Conservation (phyloP, 179 eudicot species). For the Sideroxylon spinosum region DNA sequence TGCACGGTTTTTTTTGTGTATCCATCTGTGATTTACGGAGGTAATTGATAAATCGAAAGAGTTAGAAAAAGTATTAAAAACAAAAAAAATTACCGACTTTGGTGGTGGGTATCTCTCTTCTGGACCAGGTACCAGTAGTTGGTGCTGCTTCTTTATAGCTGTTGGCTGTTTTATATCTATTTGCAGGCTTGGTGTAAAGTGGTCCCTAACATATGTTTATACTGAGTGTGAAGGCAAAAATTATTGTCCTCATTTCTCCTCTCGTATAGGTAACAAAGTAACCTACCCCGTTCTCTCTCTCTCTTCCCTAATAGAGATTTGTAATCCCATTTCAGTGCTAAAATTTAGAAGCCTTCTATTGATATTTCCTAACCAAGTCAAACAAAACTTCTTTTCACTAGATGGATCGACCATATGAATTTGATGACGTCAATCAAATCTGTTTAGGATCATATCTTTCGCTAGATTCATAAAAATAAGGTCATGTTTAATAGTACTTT, state of each 20-base stretch:
- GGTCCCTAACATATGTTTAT: conserved; percentile 15
- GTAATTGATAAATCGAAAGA: not conserved
- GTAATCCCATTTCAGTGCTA: too few species aligned
- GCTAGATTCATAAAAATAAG: too few species aligned
- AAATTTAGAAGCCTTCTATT: too few species aligned
- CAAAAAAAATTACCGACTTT: conserved; percentile 2
- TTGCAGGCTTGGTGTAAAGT: conserved; percentile 21
- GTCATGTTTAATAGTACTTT: too few species aligned
- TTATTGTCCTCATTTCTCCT: not conserved
- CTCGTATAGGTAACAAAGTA: too few species aligned
- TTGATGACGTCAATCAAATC: too few species aligned
- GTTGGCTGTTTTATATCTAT: conserved; percentile 28
- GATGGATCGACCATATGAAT: too few species aligned
- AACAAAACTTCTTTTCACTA: too few species aligned
- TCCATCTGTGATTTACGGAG: conserved; percentile 3
- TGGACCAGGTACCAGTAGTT: conserved; percentile 18
- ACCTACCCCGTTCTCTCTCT: too few species aligned
- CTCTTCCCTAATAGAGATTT: too few species aligned
- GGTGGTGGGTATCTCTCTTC: not conserved
- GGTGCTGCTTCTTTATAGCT: conserved; percentile 47
- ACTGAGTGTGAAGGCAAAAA: not conserved
- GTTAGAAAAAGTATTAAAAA: not conserved
- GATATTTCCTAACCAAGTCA: too few species aligned
- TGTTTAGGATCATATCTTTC: too few species aligned
- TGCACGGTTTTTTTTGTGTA: not conserved